A percentile compares a stretch with the other conserved stretches of the same genome.
Evolutionary conservation across 208 protist species (phyloP).

Genomic region (Leishmania turanica): DNA sequence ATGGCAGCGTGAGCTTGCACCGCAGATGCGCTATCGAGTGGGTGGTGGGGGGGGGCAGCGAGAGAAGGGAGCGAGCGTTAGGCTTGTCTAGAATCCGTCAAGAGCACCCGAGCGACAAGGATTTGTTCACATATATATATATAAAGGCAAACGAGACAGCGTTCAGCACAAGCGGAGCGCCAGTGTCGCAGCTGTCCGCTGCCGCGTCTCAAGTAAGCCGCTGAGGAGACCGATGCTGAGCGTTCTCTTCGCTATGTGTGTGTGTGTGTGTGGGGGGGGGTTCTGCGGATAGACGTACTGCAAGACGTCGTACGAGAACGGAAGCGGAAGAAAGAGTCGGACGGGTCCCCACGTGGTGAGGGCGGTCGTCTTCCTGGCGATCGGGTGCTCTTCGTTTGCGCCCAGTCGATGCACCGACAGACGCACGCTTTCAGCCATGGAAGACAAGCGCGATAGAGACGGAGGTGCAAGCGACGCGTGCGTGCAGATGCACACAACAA

Average conservation of each 20-base stretch:
- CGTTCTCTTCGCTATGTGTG: neutral
- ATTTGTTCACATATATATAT: no score
- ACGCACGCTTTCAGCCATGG: neutral
- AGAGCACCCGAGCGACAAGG: neutral
- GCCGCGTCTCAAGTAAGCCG: neutral
- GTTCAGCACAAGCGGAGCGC: neutral
- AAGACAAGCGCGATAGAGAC: neutral
- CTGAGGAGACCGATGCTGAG: neutral
- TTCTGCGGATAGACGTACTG: neutral
- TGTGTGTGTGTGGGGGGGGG: neutral
- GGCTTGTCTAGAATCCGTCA: neutral
- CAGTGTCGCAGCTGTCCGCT: neutral
- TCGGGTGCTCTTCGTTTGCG: neutral
- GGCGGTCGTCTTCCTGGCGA: neutral
- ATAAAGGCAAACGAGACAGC: neutral
- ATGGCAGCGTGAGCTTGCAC: neutral
- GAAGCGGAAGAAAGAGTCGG: neutral
- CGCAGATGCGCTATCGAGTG: neutral
- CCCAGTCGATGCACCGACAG: neutral
- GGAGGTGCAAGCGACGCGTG: neutral
- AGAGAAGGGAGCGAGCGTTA: neutral
- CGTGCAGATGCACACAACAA: neutral
- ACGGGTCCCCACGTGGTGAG: neutral
- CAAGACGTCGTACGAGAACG: neutral
- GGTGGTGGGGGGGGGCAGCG: neutral